Base-by-base conservation (phyloP, 2,329 filamentous ascomycete genomes). In the Fusarium sp. region DNA sequence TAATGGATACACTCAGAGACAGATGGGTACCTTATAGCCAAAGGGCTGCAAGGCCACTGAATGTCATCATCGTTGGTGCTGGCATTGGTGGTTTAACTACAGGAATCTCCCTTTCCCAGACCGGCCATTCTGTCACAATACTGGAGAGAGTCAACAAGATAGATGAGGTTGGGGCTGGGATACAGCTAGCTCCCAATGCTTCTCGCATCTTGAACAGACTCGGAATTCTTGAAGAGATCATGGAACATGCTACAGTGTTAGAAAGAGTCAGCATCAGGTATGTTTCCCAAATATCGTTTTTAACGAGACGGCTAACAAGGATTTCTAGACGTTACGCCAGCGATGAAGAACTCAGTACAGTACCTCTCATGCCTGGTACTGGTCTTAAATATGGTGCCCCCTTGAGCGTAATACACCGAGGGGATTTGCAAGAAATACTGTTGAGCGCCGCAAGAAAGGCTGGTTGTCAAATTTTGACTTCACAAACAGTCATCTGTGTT, bases 121-220 rank as follows among this genome's bases (percentile, higher is more conserved):
- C 72, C 4, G 73, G 73, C 6, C 73, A 75, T 41, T 57, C 65
- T 42, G 73, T 75, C 23, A 74, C 72, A 1, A 72, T 75, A 3
- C 61, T 75, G 10, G 73, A 75, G 51, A 46, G 70, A 15, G 70
- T 73, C 6, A 41, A 67, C 6, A 42, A 45, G 31, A 72, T 75
- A 11, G 72, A 71, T n/a, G 73, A 75, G 30, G 72, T 75, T 11
- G 73, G 73, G 7, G 73, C 73, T 6, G 73, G 73, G 4, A 75
- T 75, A 20, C 73, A 75, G 56, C 64, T 74, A 5, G 67, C 72
- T 7, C 73, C 73, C 16, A 75, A 75, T 18, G 69, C 72, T 11
- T 61, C 69, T 6, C 57, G 67, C 33, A 36, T 36, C 33, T 7
- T 36, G 33, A 36, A 36, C 13, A 13, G 33, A 36, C 33, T 36